phyloP scores from a whole-genome alignment of 179 eudicot genomes.

The Silene noctiflora region DNA sequence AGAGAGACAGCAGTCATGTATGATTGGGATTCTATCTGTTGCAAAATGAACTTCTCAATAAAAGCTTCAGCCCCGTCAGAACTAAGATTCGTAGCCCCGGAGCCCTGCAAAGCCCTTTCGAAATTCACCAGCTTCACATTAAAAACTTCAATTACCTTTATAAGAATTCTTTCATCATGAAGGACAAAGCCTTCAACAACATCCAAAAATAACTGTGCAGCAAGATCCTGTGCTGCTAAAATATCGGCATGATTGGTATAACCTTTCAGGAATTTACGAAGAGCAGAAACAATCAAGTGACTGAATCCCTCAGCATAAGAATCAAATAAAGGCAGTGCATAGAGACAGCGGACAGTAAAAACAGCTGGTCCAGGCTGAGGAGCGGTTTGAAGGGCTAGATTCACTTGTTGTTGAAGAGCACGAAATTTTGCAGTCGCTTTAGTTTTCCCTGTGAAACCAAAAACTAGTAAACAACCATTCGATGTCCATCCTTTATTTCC shows the following conservation, averaged over 20 bases:
- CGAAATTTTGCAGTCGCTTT: conserved; percentile 84
- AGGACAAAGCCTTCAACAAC: conserved; percentile 40
- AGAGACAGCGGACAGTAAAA: conserved; percentile 71
- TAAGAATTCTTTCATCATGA: conserved; percentile 57
- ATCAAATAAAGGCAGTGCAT: conserved; percentile 66
- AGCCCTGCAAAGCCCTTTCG: conserved; percentile 42
- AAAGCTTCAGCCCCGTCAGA: conserved; percentile 43
- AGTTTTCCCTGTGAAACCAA: conserved; percentile 55
- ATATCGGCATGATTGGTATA: conserved; percentile 42
- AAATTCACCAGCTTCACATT: conserved; percentile 52
- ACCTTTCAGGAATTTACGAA: conserved; percentile 54
- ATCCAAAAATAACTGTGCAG: conserved; percentile 63
- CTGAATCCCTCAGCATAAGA: conserved; percentile 77
- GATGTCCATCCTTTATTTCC: neutral
- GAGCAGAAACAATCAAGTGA: conserved; percentile 71
- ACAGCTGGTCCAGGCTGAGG: conserved; percentile 81
- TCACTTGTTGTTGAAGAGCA: conserved; percentile 75
- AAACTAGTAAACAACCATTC: neutral
- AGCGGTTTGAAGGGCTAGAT: conserved; percentile 51
- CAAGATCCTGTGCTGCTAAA: conserved; percentile 49
- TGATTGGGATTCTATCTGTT: conserved; percentile 60
- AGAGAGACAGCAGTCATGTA: conserved; percentile 72
- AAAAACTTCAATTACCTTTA: conserved; percentile 66
- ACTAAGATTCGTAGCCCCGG: conserved; percentile 29
- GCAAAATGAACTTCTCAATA: conserved; percentile 55